phyloP scores from a whole-genome alignment of 2,329 filamentous ascomycete genomes.

The Beauveria scarabaeidicola region DNA sequence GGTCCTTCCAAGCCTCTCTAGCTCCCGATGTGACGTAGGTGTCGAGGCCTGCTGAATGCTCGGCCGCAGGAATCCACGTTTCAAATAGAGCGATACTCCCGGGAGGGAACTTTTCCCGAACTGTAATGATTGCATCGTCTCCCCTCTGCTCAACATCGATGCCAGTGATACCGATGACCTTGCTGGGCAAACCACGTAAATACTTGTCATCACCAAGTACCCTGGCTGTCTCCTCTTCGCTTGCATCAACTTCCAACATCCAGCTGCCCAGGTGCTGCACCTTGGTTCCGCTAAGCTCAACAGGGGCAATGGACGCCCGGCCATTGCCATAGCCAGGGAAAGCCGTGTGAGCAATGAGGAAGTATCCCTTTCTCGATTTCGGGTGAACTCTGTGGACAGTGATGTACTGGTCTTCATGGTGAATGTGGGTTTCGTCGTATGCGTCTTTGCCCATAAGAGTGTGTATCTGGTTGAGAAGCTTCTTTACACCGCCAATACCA shows the following conservation, averaged over 20 bases:
- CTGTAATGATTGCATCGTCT: constrained; percentile 68
- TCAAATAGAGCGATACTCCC: constrained; percentile 93
- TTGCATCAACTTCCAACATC: constrained; percentile 82
- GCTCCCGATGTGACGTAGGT: constrained; percentile 78
- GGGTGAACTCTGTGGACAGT: constrained; percentile 94
- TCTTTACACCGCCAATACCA: constrained; percentile 86
- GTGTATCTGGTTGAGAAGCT: constrained; percentile 89
- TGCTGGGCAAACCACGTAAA: constrained; percentile 76
- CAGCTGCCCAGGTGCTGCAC: constrained; percentile 83
- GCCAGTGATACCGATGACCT: constrained; percentile 64
- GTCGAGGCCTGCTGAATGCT: constrained; percentile 76
- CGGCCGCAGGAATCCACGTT: constrained; percentile 85
- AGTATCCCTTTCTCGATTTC: constrained; percentile 84
- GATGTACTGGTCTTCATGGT: constrained; percentile 93
- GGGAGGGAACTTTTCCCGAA: constrained; percentile 78
- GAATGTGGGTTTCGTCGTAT: constrained; percentile 91
- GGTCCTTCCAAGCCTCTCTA: constrained; percentile 64
- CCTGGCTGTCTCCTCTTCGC: constrained; percentile 56
- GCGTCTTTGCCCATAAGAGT: constrained; percentile 90
- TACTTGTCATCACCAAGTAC: constrained; percentile 60
- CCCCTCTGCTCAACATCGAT: constrained; percentile 64
- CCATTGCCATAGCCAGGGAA: constrained; percentile 85
- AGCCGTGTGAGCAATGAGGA: constrained; percentile 91
- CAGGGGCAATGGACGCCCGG: constrained; percentile 70
- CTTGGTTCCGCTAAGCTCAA: constrained; percentile 74